Conservation (phyloP, 2,329 filamentous ascomycete genomes). For the Fusarium sp. region DNA sequence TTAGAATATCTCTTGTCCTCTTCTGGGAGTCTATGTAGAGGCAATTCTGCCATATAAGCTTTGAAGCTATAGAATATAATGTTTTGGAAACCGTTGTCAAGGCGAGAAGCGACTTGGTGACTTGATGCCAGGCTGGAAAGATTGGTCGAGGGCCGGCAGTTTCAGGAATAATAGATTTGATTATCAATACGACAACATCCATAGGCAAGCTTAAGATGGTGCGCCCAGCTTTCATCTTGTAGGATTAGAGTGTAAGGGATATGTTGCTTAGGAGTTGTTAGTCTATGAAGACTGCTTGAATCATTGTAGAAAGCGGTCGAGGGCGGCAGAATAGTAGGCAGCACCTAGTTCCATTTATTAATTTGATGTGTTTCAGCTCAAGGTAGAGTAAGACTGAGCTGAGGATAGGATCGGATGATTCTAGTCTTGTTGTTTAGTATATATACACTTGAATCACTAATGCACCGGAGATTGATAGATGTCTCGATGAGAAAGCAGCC, state of each 20-base stretch:
- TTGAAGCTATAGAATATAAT: slow-evolving; percentile 2
- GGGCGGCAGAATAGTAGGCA: not conserved
- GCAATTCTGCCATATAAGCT: slow-evolving; percentile 23
- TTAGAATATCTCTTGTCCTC: not conserved
- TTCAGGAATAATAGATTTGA: slow-evolving; percentile 9
- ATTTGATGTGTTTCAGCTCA: not conserved
- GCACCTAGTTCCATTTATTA: not conserved
- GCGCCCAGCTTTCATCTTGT: too few relatives aligned
- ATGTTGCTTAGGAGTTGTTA: not conserved
- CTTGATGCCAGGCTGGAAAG: slow-evolving; percentile 4
- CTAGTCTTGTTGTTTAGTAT: too few relatives aligned
- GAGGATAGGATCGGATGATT: too few relatives aligned
- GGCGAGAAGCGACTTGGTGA: slow-evolving; percentile 19
- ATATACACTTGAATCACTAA: too few relatives aligned
- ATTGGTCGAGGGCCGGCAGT: not conserved
- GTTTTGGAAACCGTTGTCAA: slow-evolving; percentile 23
- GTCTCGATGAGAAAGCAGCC: too few relatives aligned
- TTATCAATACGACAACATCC: slow-evolving; percentile 27
- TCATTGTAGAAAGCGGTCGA: not conserved
- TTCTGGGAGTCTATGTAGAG: slow-evolving; percentile 19
- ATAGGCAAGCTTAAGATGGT: slow-evolving; percentile 5
- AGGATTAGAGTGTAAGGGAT: too few relatives aligned
- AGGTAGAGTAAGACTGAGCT: too few relatives aligned
- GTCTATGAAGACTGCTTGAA: not conserved
- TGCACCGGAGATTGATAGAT: too few relatives aligned